A percentile compares a stretch with the other conserved stretches of the same genome.
These are phyloP conservation scores for Epichloe elymi DNA, from an alignment of 2,329 filamentous ascomycete genomes.

Conservation along the genomic window DNA sequence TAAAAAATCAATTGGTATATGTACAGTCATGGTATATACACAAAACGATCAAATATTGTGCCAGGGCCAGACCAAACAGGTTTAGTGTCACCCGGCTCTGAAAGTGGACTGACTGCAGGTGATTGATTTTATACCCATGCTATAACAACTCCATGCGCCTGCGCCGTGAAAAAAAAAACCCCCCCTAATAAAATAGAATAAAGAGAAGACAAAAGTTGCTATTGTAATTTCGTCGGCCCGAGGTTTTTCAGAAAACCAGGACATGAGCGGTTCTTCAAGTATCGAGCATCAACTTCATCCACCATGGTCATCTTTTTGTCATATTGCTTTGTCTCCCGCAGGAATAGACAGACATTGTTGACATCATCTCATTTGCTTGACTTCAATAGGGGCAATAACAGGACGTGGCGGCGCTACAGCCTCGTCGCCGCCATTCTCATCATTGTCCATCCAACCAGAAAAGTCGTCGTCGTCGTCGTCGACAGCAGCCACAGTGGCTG, in stretches of 20 bases:
- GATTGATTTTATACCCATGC: background rate
- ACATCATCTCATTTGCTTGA: background rate
- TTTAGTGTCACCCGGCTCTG: too few relatives aligned
- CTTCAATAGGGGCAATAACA: background rate
- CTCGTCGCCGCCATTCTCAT: constrained; percentile 1
- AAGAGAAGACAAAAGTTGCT: background rate
- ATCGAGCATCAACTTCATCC: background rate
- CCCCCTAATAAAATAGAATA: background rate
- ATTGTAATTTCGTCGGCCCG: background rate
- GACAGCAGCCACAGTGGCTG: constrained; percentile 3
- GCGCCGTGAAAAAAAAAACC: background rate
- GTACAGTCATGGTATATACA: too few relatives aligned
- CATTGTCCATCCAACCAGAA: constrained; percentile 17
- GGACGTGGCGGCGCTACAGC: background rate
- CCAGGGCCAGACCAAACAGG: too few relatives aligned
- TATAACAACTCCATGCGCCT: background rate
- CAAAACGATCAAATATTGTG: too few relatives aligned
- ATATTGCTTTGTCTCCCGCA: background rate
- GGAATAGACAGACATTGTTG: background rate
- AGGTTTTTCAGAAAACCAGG: too few relatives aligned
- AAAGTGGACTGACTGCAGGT: too few relatives aligned
- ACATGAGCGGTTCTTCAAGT: background rate
- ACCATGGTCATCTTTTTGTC: background rate
- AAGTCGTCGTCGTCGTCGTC: constrained; percentile 11
- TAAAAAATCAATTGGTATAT: too few relatives aligned